Evolutionary conservation across 2,329 filamentous ascomycete species (phyloP).

Genomic region (Aspergillus sp.): DNA sequence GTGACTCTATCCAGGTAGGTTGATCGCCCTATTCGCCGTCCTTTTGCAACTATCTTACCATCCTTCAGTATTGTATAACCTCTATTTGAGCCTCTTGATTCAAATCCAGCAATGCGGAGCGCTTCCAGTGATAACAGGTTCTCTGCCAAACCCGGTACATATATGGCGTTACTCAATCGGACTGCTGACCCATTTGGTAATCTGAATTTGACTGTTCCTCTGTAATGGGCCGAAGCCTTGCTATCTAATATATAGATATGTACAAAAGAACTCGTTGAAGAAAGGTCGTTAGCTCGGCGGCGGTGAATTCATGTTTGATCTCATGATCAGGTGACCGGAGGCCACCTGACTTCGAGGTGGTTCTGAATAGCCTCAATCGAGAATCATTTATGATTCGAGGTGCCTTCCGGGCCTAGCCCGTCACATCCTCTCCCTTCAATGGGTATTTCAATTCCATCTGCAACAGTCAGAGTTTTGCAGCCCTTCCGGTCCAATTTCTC

Average conservation of each 20-base stretch:
- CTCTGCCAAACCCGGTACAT: neutral
- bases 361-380: too few relatives aligned
- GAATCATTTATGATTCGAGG: too few relatives aligned
- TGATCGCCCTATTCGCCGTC: neutral
- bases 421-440: too few relatives aligned
- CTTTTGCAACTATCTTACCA: neutral
- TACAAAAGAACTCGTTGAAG: too few relatives aligned
- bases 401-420: too few relatives aligned
- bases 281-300: too few relatives aligned
- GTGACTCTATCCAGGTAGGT: neutral
- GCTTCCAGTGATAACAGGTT: too few relatives aligned
- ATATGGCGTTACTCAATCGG: neutral
- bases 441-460: too few relatives aligned
- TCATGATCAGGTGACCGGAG: too few relatives aligned
- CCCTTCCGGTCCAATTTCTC: neutral
- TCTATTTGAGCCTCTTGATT: neutral
- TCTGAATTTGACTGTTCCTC: neutral
- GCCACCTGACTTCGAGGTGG: too few relatives aligned
- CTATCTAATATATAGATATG: too few relatives aligned
- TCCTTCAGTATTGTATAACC: neutral
- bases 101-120: neutral
- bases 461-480: neutral
- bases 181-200: neutral
- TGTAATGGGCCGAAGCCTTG: neutral
- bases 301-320: too few relatives aligned